Conservation (phyloP, 495 filamentous ascomycete species). For the Filosporella fistucella region DNA sequence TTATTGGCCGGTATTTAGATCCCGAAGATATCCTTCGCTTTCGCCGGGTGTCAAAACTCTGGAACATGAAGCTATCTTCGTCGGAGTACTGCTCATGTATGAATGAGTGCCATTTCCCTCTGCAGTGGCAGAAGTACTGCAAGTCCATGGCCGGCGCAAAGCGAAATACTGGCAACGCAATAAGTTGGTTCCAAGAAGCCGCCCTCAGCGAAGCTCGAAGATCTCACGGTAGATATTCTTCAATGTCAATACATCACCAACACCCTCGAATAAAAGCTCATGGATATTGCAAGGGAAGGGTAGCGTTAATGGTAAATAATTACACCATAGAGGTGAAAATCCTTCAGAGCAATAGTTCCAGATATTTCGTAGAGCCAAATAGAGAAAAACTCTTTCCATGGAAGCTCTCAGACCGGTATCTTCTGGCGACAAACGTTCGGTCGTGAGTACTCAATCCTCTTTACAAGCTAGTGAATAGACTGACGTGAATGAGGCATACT, state of each 20-base stretch:
- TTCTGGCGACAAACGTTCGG: constrained; percentile 4
- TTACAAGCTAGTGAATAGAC: not conserved
- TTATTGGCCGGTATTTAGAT: constrained; percentile 7
- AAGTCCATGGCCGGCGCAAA: not conserved
- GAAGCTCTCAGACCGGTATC: constrained; percentile 15
- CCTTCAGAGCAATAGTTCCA: not conserved
- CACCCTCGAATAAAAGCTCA: not conserved
- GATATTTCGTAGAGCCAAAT: constrained; percentile 9
- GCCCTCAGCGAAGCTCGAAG: constrained; percentile 6
- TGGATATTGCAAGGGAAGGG: constrained; percentile 14
- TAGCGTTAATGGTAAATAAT: constrained; percentile 8
- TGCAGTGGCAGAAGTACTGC: not conserved
- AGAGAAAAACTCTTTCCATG: constrained; percentile 2
- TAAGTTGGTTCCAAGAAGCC: constrained; percentile 11
- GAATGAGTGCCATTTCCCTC: constrained; percentile 13
- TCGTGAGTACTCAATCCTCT: constrained; percentile 3
- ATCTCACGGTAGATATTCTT: constrained; percentile 10
- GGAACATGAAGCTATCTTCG: constrained; percentile 13
- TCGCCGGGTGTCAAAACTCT: constrained; percentile 13
- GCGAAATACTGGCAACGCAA: not conserved
- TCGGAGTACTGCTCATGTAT: constrained; percentile 8
- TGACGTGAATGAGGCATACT: not conserved
- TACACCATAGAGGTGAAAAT: constrained; percentile 6
- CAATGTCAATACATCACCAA: constrained; percentile 5
- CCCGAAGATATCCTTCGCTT: constrained; percentile 14